phyloP scores from a whole-genome alignment of 129 eudicot species.

The Rutidosis leptorrhynchoides region DNA sequence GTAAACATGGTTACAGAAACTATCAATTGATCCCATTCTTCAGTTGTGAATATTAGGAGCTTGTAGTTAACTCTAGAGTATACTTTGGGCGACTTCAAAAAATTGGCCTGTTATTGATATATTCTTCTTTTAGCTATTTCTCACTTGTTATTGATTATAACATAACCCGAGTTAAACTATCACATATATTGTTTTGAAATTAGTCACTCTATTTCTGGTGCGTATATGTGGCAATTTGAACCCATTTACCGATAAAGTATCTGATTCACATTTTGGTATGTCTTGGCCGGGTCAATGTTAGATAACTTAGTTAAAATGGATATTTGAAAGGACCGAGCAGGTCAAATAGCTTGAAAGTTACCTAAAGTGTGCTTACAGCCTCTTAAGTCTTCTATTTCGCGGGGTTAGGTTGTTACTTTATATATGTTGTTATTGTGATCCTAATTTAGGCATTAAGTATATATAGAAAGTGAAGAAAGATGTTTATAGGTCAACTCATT shows the following conservation, averaged over 20 bases:
- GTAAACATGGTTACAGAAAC: not conserved
- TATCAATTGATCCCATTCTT: not conserved
- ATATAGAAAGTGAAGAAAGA: not conserved
- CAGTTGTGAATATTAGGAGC: not conserved
- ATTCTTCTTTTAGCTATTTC: not conserved
- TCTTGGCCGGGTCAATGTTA: not conserved
- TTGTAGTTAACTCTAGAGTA: constrained; percentile 5
- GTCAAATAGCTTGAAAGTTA: not conserved
- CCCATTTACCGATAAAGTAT: not conserved
- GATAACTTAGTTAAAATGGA: not conserved
- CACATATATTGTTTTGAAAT: not conserved
- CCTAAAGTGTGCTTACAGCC: not conserved
- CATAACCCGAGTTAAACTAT: not conserved
- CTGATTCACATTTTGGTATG: not conserved
- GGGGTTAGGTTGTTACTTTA: not conserved
- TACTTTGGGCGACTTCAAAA: not conserved
- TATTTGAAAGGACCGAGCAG: not conserved
- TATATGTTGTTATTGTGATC: not conserved
- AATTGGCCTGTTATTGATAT: not conserved
- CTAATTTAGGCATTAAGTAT: not conserved
- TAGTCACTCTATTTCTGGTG: not conserved
- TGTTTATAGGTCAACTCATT: not conserved
- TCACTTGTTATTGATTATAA: not conserved
- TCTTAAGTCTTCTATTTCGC: not conserved
- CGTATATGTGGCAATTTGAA: not conserved